These are phyloP conservation scores for Saccharomycopsis sp. DNA, from an alignment of 805 yeast species.

Conservation along the genomic window DNA sequence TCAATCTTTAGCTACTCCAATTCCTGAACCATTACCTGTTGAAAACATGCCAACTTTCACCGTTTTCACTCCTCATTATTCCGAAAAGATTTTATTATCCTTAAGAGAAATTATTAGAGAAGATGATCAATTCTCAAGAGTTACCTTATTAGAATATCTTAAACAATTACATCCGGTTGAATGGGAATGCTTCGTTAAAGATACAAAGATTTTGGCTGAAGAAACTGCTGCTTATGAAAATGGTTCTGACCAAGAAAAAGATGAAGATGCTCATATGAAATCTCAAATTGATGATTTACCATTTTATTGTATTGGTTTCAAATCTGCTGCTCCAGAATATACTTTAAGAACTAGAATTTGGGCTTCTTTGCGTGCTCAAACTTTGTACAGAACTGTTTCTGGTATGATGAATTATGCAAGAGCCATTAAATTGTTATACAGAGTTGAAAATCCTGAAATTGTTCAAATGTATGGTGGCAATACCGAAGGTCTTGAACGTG, in stretches of 20 bases:
- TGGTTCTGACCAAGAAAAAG: constrained; percentile 21
- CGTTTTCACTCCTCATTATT: constrained; percentile 90
- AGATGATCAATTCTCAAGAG: constrained; percentile 83
- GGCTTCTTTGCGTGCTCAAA: constrained; percentile 80
- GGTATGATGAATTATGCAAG: constrained; percentile 74
- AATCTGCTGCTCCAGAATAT: constrained; percentile 50
- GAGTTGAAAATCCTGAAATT: constrained; percentile 55
- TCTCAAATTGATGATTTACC: constrained; percentile 50
- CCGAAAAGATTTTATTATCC: constrained; percentile 89
- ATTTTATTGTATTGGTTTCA: constrained; percentile 62
- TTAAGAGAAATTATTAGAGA: constrained; percentile 93
- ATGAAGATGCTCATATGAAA: constrained; percentile 35
- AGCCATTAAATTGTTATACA: constrained; percentile 60
- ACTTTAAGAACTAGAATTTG: constrained; percentile 69
- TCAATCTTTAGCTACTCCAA: constrained; percentile 96
- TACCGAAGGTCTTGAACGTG: constrained; percentile 50
- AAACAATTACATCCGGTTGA: constrained; percentile 63
- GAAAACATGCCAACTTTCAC: constrained; percentile 99
- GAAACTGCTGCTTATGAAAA: constrained; percentile 32
- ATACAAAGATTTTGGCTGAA: constrained; percentile 54
- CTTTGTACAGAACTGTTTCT: constrained; percentile 70
- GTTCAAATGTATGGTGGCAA: constrained; percentile 47
- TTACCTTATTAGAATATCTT: constrained; percentile 68
- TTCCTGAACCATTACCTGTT: constrained; percentile 97
- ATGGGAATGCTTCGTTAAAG: constrained; percentile 74